phyloP scores from a whole-genome alignment of 2,329 filamentous ascomycete species.

The Chrysosphaeria jannelii region DNA sequence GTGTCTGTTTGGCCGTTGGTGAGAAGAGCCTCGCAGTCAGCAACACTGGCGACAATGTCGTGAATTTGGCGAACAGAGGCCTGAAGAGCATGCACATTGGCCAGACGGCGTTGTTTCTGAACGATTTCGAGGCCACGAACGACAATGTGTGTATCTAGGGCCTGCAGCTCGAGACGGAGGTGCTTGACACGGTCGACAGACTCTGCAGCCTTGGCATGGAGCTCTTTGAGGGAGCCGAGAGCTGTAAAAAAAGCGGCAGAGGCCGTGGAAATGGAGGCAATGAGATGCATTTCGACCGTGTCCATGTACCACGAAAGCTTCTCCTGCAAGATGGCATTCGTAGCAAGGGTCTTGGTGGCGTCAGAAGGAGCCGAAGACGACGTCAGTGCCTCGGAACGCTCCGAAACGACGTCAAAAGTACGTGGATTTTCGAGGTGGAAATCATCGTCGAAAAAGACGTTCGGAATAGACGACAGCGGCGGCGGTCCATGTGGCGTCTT shows the following conservation, averaged over 20 bases:
- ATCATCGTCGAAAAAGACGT: slow-evolving; percentile 78
- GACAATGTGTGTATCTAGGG: slow-evolving; percentile 66
- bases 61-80: slow-evolving; percentile 62
- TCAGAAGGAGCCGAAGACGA: too few species aligned
- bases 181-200: slow-evolving; percentile 68
- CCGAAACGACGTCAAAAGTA: slow-evolving; percentile 88
- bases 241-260: slow-evolving; percentile 93
- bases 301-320: slow-evolving; percentile 99
- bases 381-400: slow-evolving; percentile 83
- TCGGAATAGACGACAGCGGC: slow-evolving; percentile 71
- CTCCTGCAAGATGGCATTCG: slow-evolving; percentile 90
- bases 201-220: slow-evolving; percentile 75
- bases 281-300: slow-evolving; percentile 88
- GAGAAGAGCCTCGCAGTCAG: slow-evolving; percentile 49
- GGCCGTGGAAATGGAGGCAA: slow-evolving; percentile 82
- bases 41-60: slow-evolving; percentile 44
- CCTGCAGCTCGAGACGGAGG: slow-evolving; percentile 47
- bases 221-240: slow-evolving; percentile 61
- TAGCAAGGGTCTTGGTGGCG: slow-evolving; percentile 23
- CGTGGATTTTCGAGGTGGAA: slow-evolving; percentile 90
- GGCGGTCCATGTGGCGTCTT: slow-evolving; percentile 61
- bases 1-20: slow-evolving; percentile 59
- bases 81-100: slow-evolving; percentile 60
- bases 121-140: slow-evolving; percentile 61
- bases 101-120: slow-evolving; percentile 47